A percentile compares a stretch with the other conserved stretches of the same genome.
These are phyloP conservation scores for Populus tomentosa DNA, from an alignment of 441 rosid genomes.

Conservation along the genomic window DNA sequence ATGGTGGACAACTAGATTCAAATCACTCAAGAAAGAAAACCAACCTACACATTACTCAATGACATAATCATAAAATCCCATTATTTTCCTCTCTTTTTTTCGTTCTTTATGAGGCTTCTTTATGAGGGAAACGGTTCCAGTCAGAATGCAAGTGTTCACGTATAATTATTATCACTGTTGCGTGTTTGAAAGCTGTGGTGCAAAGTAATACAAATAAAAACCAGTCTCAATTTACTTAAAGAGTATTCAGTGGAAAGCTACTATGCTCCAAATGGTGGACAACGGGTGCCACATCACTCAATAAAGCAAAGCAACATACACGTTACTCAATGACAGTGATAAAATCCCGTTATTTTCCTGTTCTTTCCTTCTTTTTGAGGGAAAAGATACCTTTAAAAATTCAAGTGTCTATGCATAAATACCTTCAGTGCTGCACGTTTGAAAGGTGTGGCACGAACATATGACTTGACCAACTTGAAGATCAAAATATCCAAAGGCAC, in stretches of 20 bases:
- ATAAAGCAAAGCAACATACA: background rate
- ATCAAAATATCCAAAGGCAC: slow-evolving; percentile 73
- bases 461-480: slow-evolving; percentile 72
- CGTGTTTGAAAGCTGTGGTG: slow-evolving; percentile 57
- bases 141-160: slow-evolving; percentile 7
- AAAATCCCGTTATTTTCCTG: slow-evolving; percentile 16
- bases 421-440: slow-evolving; percentile 87
- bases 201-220: background rate
- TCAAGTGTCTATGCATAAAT: slow-evolving; percentile 12
- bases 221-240: background rate
- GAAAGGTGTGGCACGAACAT: slow-evolving; percentile 71
- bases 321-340: background rate
- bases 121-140: slow-evolving; percentile 43
- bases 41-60: background rate
- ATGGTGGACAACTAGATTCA: background rate
- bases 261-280: background rate
- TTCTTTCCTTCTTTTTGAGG: slow-evolving; percentile 53
- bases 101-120: slow-evolving; percentile 57
- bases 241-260: background rate
- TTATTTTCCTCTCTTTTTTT: background rate
- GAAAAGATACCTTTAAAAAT: slow-evolving; percentile 24
- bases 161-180: too few species aligned
- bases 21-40: background rate
- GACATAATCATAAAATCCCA: background rate
- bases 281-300: background rate